A percentile compares a stretch with the other conserved stretches of the same genome.
phyloP scores from a whole-genome alignment of 176 grass and related monocot species.

The Zizania latifolia region DNA sequence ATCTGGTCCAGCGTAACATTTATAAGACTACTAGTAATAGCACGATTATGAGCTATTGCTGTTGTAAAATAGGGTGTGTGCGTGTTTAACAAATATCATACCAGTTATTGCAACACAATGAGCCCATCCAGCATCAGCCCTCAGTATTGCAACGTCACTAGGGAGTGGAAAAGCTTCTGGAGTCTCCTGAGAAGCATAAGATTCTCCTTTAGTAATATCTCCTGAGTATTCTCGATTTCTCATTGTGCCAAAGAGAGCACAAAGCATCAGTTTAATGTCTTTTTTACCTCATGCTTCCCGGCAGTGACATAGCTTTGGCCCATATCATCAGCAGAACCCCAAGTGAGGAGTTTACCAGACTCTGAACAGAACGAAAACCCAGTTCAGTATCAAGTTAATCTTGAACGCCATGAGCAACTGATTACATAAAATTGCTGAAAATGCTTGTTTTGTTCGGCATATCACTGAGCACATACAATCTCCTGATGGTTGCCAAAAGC shows the following conservation, averaged over 20 bases:
- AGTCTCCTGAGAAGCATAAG: slow-evolving; percentile 57
- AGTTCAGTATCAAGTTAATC: slow-evolving; percentile 9
- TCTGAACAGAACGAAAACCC: slow-evolving; percentile 39
- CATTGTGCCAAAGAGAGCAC: not conserved
- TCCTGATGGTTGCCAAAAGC: not conserved
- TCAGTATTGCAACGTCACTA: slow-evolving; percentile 55
- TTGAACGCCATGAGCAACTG: not conserved
- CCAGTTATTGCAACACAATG: slow-evolving; percentile 90
- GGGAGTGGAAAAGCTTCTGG: slow-evolving; percentile 93
- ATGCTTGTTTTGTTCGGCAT: not conserved
- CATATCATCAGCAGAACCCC: slow-evolving; percentile 95
- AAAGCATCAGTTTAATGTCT: slow-evolving; percentile 6
- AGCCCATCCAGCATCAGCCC: slow-evolving; percentile 90
- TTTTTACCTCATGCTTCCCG: slow-evolving; percentile 88
- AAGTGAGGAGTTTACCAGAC: slow-evolving; percentile 81
- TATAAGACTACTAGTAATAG: slow-evolving; percentile 1
- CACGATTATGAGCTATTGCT: not conserved
- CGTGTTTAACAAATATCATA: slow-evolving; percentile 11
- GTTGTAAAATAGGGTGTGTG: not conserved
- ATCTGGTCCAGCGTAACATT: slow-evolving; percentile 46
- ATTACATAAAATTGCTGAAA: not conserved
- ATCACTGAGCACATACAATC: not conserved
- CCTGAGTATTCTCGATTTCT: not conserved
- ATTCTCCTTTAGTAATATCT: slow-evolving; percentile 7
- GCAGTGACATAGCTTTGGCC: slow-evolving; percentile 96